Conservation (phyloP, 2,329 filamentous ascomycete genomes). For the Neonectria sp. region DNA sequence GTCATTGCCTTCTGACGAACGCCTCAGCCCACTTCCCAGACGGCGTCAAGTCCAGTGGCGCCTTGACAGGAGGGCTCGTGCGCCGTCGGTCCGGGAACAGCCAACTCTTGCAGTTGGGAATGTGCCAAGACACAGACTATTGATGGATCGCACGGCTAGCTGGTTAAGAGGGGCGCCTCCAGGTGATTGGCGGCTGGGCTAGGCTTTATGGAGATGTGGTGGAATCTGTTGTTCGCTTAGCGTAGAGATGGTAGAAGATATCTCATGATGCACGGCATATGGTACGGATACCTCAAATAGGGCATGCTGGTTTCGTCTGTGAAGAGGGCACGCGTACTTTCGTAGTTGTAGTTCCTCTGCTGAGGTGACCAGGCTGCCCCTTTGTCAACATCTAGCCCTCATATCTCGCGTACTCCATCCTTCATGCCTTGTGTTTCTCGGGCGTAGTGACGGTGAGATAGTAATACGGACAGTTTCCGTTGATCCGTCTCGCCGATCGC, state of each 20-base stretch:
- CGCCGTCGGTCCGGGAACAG: slow-evolving; percentile 20
- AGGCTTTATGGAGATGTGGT: background rate
- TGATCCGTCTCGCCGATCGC: background rate
- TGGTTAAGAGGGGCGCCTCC: slow-evolving; percentile 17
- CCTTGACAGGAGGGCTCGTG: slow-evolving; percentile 32
- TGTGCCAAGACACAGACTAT: slow-evolving; percentile 37
- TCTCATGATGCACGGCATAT: background rate
- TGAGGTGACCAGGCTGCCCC: no score
- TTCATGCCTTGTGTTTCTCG: background rate
- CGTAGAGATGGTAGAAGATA: background rate
- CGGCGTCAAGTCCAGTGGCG: slow-evolving; percentile 27
- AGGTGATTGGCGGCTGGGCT: slow-evolving; percentile 2
- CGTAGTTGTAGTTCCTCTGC: no score
- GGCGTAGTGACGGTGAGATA: background rate
- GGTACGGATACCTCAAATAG: background rate
- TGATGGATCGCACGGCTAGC: slow-evolving; percentile 12
- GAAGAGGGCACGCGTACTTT: background rate
- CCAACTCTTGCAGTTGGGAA: slow-evolving; percentile 33
- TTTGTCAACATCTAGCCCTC: no score
- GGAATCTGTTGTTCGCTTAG: background rate
- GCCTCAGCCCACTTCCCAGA: background rate
- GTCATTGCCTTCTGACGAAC: background rate
- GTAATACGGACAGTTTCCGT: background rate
- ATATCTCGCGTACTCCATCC: background rate
- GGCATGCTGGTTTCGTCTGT: background rate